Base-by-base conservation (phyloP, 768 basidiomycete genomes). In the Daedaleopsis nitida region DNA sequence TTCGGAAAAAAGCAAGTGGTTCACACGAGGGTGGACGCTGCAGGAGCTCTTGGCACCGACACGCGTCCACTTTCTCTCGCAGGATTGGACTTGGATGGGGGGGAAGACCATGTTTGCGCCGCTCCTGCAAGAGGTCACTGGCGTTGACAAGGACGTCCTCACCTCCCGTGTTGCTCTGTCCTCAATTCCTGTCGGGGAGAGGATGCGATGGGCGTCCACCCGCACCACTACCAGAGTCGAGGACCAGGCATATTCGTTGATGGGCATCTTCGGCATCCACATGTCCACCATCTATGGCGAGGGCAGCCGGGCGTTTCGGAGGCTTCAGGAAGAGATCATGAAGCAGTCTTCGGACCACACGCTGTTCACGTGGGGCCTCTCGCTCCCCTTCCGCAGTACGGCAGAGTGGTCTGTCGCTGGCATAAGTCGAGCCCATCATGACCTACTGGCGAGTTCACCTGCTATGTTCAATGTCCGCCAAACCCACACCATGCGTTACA, bases 241-340 rank as follows among this genome's bases (percentile, higher is more conserved):
- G 24, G 55, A 56, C 43, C 19, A 19, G 19, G 55, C 55, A 7
- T 56, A 56, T 19, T 56, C 42, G 16, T 42, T 56, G 12, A 45
- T 56, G 27, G 55, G 55, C 11, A 43, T 56, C 23, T 56, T 56
- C 44, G 55, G 42, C 24, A 32, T 56, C 55, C 39, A 43, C 17
- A 17, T 56, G 39, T 14, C 39, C 5, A 56, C 42, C 17, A 34
- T 34, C 10, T 56, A 56, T n/a, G 55, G 55, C 38, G 55, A 56
- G 27, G 55, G 55, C 10, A 13, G n/a, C 1, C 21, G 39, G 3
- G 55, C 55, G 14, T 56, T 56, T 23, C 24, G 27, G 12, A 6
- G 55, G 27, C 55, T 56, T 38, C 39, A 44, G 27, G 39, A 43
- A 23, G 55, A 37, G 37, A 56, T 56, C 42, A 47, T 56, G 55